Evolutionary conservation across 1,284 basidiomycete species (phyloP), one percentile per base, ranked within the genome.

Genomic region (Clitocybe nebularis): DNA sequence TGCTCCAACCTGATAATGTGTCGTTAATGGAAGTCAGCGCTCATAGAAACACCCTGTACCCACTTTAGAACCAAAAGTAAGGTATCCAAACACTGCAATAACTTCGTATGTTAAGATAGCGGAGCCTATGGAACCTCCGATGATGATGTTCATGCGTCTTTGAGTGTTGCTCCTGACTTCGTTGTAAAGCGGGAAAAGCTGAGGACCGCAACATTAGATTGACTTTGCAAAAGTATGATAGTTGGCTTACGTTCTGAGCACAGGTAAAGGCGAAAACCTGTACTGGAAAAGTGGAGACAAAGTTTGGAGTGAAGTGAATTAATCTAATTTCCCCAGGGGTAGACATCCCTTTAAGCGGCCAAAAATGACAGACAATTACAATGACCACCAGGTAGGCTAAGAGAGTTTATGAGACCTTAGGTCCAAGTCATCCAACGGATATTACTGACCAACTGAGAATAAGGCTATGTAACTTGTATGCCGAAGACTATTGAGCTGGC

Each of bases 251-350:
- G 57, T 95, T 94, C 71, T 94, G 90, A 10, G 88, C 77, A 56
- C 92, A 93, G 3, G 92, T 94, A 60, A 85, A 94, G 6, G 91
- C 90, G 65, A 97, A 96, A 1, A 98, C 89, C 64, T 97, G 93
- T 6, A 99, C 91, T 0, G 93, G 95, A 69, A 92, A 92, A 20
- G 80, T 93, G 16, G 87, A 81, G 10, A 97, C 71, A 55, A 95
- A 87, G 44, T 72, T 78, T 5, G 92, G 77, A 5, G 87, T 87
- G 51, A 89, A 79, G 52, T 80, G 76, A 47, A 88, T 72, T n/a
- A 81, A 63, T 48, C 73, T 71, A 11, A 85, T 69, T 59, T 89
- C 79, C 47, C 91, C 91, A 46, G 58, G 74, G 28, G 63, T 66
- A 47, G 65, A 64, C 54, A 75, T 80, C 17, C 75, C 81, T 49